Evolutionary conservation across 768 basidiomycete species (phyloP), one percentile per base, ranked within the genome.

Genomic region (Agaricus bisporus): DNA sequence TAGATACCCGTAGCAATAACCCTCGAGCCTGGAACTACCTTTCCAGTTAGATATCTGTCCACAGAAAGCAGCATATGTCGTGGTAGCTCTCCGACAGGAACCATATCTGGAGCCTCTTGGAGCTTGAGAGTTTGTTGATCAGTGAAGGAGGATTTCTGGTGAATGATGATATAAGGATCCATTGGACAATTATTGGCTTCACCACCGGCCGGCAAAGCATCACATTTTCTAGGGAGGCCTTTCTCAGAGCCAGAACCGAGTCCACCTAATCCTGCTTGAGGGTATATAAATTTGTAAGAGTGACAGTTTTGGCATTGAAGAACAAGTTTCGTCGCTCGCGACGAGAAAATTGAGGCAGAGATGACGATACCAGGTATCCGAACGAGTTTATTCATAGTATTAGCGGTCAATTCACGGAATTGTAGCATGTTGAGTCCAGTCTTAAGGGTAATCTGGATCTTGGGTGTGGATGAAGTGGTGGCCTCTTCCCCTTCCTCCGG

Each of bases 21-120:
- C 51, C 97, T 76, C n/a, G 94, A 92, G 2, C 97, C 97, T 4
- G 97, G 97, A 9, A 98, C 90, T 9, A 98, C 95, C 64, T 86
- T 86, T 0, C 91, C 93, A 0, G 95, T 92, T 50, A 98, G 75
- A 63, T 93, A 86, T 67, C 95, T 76, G 67, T 99, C 97, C 4
- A 83, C 84, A 26, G 91, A 95, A 22, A 99, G 74, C 48, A 95
- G 78, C 79, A 99, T 93, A 65, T 98, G 97, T 46, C 95, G 73
- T 8, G 97, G 97, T 39, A 99, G 75, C 65, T 99, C 97, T 77
- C 97, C 97, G 22, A 98, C 95, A 0, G 97, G 97, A 1, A 99
- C 97, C 92, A 98, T 97, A 67, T 99, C 97, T 0, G 97, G 97
- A 15, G 95, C 95, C 69, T 99, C 97, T 69, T 99, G 97, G 11